These are phyloP conservation scores for Hibiscus mutabilis DNA, from an alignment of 345 rosid genomes.

Conservation along the genomic window DNA sequence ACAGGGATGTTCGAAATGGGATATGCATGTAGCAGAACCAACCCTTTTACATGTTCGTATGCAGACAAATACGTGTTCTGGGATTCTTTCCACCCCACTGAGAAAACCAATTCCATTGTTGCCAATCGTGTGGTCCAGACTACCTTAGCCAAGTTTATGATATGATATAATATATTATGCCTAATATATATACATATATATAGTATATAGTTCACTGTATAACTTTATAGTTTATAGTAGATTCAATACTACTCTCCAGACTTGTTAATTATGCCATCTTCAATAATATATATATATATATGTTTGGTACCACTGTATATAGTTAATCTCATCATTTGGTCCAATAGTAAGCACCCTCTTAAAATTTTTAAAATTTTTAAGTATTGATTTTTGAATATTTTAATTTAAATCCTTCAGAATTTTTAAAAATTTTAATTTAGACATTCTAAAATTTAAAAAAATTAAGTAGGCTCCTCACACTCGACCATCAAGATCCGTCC, in stretches of 20 bases:
- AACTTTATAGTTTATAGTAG: not conserved
- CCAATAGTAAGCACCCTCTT: too few species aligned
- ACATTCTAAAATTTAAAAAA: too few species aligned
- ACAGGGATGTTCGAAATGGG: slow-evolving; percentile 84
- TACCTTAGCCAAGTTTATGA: slow-evolving; percentile 25
- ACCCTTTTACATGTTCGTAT: slow-evolving; percentile 40
- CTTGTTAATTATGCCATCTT: not conserved
- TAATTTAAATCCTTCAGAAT: too few species aligned
- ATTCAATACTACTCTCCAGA: not conserved
- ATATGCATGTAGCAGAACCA: slow-evolving; percentile 39
- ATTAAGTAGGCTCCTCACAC: too few species aligned
- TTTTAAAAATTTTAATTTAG: too few species aligned
- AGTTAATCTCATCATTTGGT: not conserved
- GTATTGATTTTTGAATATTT: too few species aligned
- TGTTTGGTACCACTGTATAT: not conserved
- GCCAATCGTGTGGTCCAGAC: slow-evolving; percentile 37
- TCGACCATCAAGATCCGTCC: too few species aligned
- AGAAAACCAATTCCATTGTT: slow-evolving; percentile 51
- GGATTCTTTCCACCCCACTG: slow-evolving; percentile 73
- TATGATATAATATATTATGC: not conserved
- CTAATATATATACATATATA: not conserved
- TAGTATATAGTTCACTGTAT: not conserved
- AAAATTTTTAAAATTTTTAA: too few species aligned
- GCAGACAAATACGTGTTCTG: slow-evolving; percentile 67
- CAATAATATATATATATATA: not conserved